Evolutionary conservation across 2,329 filamentous ascomycete species (phyloP).

Genomic region (Apiospora kogelbergensis): DNA sequence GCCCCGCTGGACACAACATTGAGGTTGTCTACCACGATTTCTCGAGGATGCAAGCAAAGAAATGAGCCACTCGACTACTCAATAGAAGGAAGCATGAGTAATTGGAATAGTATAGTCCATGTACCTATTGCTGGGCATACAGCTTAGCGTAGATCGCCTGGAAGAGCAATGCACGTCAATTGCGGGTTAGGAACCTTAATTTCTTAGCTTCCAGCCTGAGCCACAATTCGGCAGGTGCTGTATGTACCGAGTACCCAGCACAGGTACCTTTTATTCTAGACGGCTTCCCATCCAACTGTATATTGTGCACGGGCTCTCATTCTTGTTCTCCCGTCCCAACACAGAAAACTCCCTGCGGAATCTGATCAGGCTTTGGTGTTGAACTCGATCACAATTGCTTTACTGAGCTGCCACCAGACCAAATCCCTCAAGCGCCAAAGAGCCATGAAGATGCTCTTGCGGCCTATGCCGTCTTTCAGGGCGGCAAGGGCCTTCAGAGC

Average conservation of each 20-base stretch:
- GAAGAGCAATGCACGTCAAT: background rate
- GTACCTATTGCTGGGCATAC: background rate
- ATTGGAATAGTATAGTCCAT: too few relatives aligned
- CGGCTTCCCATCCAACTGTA: background rate
- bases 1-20: conserved; percentile 6
- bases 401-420: background rate
- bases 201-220: background rate
- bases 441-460: conserved; percentile 2
- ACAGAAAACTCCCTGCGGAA: background rate
- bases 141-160: background rate
- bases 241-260: too few relatives aligned
- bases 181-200: background rate
- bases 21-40: conserved; percentile 5
- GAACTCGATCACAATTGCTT: background rate
- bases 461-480: background rate
- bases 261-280: too few relatives aligned
- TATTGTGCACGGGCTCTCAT: background rate
- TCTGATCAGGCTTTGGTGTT: background rate
- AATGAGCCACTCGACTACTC: background rate
- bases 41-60: background rate
- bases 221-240: background rate
- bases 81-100: too few relatives aligned
- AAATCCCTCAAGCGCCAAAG: background rate
- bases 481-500: background rate
- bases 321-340: background rate